Percentiles rank a stretch among this genome's conserved stretches.
Conservation (phyloP, 352 stramenopile genomes). For the Phytophthora cajani region DNA sequence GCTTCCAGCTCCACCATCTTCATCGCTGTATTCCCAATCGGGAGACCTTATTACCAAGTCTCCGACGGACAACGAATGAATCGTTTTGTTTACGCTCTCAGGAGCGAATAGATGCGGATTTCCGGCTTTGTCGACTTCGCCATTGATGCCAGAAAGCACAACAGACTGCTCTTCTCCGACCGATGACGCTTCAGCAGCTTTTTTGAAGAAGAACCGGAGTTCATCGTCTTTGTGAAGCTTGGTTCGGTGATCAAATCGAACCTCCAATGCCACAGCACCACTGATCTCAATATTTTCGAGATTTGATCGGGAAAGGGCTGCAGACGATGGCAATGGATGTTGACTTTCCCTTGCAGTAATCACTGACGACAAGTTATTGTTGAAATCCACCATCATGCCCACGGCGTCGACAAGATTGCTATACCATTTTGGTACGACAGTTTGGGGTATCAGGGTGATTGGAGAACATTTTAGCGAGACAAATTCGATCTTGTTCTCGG, state of each 20-base stretch:
- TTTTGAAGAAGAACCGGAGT: constrained; percentile 31
- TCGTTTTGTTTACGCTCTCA: constrained; percentile 38
- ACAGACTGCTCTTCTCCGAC: background rate
- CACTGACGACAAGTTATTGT: constrained; percentile 37
- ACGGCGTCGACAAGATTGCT: constrained; percentile 64
- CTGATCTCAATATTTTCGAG: constrained; percentile 44
- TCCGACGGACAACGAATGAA: constrained; percentile 41
- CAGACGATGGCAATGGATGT: constrained; percentile 39
- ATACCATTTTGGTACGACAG: constrained; percentile 61
- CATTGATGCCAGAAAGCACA: constrained; percentile 44
- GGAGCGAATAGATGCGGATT: constrained; percentile 49
- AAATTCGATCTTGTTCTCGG: constrained; percentile 32
- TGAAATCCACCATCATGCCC: constrained; percentile 64
- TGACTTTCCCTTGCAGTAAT: constrained; percentile 60
- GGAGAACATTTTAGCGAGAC: constrained; percentile 38
- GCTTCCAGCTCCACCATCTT: constrained; percentile 72
- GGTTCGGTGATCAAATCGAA: constrained; percentile 71
- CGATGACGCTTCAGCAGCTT: background rate
- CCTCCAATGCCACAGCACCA: constrained; percentile 69
- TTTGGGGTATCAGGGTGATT: constrained; percentile 38
- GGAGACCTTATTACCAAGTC: constrained; percentile 65
- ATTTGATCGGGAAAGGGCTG: background rate
- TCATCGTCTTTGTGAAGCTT: constrained; percentile 43
- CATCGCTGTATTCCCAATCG: constrained; percentile 78
- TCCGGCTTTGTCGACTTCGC: constrained; percentile 33